Base-by-base conservation (phyloP, 208 protist species). In the Leishmania guyanensis region DNA sequence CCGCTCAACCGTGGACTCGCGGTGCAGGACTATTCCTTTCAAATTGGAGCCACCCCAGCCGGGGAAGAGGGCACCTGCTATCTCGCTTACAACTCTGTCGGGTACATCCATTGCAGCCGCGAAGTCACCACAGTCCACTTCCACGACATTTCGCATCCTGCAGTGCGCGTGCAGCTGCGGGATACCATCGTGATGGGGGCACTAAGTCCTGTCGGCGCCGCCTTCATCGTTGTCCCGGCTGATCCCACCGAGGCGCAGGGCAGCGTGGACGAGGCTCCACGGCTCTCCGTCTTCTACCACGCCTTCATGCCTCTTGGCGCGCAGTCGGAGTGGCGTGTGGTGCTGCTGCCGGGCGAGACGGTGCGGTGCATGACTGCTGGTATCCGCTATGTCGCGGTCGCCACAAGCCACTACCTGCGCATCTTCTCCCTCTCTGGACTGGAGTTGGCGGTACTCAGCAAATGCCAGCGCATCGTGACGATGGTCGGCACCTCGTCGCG, bases 1-100 rank as follows among this genome's bases (percentile, higher is more conserved):
- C 10, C 54, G n/a, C 5, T 56, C 8, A 14, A 16, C 5, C 64
- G 60, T 26, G 60, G 20, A 20, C 26, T 17, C 10, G 73, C 72
- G 16, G 43, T 88, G 77, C 68, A 73, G 68, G 92, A 95, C 78
- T 97, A 97, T 79, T 89, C 85, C 50, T 95, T 97, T 78, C 94
- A 97, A 77, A 88, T 94, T 58, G 88, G 94, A 36, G 91, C 94
- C 5, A 97, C 94, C 36, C 94, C 92, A 16, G 72, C 78, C 16
- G 92, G 88, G 16, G 87, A 86, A 56, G 92, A 91, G 58, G 90
- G 88, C 72, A 92, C 86, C 75, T 95, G 94, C 83, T 97, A 95
- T 82, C 81, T 97, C 2, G 94, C 94, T 36, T 97, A 97, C 85
- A 97, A 97, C 85, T 87, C 91, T 16, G 86, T 94, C 0, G 94